phyloP scores from a whole-genome alignment of 768 basidiomycete species.

The Tricholoma hemisulphureum region DNA sequence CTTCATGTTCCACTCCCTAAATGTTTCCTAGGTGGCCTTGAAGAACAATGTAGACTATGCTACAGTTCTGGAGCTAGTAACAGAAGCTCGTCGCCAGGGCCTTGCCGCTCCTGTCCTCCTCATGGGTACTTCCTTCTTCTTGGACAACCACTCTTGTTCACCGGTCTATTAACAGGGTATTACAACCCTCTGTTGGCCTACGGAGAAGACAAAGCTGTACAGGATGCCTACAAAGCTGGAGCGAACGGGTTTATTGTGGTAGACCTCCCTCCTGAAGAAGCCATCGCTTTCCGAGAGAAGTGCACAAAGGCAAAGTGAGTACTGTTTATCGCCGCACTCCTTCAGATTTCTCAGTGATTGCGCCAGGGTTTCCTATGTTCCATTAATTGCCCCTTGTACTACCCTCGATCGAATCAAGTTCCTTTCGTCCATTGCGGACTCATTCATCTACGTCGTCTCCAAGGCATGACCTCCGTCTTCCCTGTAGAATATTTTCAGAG shows the following conservation, averaged over 20 bases:
- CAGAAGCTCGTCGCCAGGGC: slow-evolving; percentile 77
- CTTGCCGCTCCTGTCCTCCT: slow-evolving; percentile 85
- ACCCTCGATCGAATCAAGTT: slow-evolving; percentile 85
- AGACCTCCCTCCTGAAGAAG: slow-evolving; percentile 97
- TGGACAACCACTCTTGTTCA: slow-evolving; percentile 1
- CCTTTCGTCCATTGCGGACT: slow-evolving; percentile 89
- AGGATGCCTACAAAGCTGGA: slow-evolving; percentile 84
- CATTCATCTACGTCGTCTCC: slow-evolving; percentile 98
- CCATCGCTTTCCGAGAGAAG: slow-evolving; percentile 83
- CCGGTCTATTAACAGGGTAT: slow-evolving; percentile 61
- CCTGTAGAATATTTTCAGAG: not conserved
- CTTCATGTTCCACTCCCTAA: not conserved
- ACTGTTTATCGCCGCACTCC: not conserved
- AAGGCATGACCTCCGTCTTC: slow-evolving; percentile 51
- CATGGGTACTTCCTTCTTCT: slow-evolving; percentile 63
- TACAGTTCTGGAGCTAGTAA: slow-evolving; percentile 70
- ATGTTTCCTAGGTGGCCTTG: slow-evolving; percentile 67
- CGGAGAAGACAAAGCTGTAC: slow-evolving; percentile 91
- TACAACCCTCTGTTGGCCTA: slow-evolving; percentile 96
- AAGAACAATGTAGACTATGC: slow-evolving; percentile 76
- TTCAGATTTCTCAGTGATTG: slow-evolving; percentile 1
- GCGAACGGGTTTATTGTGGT: slow-evolving; percentile 98
- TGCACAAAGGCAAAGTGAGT: slow-evolving; percentile 79
- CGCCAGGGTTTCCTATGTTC: slow-evolving; percentile 86
- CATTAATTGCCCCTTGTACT: slow-evolving; percentile 93